Evolutionary conservation across 305 asterid species (phyloP).

Genomic region (Nicotiana rustica): DNA sequence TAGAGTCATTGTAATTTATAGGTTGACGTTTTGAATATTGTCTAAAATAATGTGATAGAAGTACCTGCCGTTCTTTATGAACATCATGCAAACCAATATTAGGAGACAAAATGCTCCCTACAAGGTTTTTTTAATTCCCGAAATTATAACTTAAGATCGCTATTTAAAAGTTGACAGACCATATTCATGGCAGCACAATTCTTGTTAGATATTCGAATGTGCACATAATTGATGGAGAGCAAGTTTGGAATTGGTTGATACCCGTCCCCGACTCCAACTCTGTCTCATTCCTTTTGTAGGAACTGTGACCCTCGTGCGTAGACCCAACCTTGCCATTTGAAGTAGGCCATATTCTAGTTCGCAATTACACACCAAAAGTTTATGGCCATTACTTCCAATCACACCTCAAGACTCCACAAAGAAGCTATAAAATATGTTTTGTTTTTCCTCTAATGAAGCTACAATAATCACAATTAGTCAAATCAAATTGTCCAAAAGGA

Average conservation of each 20-base stretch:
- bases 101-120: too few relatives aligned
- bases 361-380: background rate
- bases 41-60: too few relatives aligned
- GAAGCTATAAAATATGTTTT: constrained; percentile 27
- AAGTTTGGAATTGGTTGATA: background rate
- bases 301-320: background rate
- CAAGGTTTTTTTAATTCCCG: too few relatives aligned
- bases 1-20: too few relatives aligned
- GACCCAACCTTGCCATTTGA: background rate
- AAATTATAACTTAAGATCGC: too few relatives aligned
- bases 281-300: constrained; percentile 32
- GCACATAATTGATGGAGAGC: background rate
- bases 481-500: background rate
- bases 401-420: constrained; percentile 25
- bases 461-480: constrained; percentile 21
- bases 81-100: too few relatives aligned
- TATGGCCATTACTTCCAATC: background rate
- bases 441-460: constrained; percentile 16
- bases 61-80: too few relatives aligned
- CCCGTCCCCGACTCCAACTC: background rate
- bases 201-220: too few relatives aligned
- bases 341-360: background rate
- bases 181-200: too few relatives aligned
- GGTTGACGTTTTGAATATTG: too few relatives aligned
- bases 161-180: too few relatives aligned